Conservation (phyloP, 257 asterid genomes). For the Nicotiana otophora region DNA sequence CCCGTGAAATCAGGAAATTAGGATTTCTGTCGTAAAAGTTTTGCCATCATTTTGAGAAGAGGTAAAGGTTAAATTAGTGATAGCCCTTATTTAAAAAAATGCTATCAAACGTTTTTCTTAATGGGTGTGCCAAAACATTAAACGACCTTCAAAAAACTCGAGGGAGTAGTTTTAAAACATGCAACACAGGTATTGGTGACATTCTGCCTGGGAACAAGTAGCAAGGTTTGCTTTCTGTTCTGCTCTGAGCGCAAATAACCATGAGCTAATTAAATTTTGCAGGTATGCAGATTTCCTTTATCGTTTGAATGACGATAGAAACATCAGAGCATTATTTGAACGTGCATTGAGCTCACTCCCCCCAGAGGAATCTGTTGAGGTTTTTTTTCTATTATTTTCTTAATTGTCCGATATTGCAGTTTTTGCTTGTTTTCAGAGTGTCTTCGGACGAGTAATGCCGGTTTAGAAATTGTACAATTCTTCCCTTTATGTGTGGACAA, state of each 20-base stretch:
- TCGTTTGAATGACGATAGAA: conserved; percentile 92
- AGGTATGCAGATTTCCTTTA: conserved; percentile 95
- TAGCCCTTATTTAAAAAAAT: no score
- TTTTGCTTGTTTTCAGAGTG: background rate
- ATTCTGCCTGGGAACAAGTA: background rate
- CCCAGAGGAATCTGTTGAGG: conserved; percentile 94
- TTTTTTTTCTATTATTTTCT: conserved; percentile 14
- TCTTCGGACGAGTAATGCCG: conserved; percentile 5
- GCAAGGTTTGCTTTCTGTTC: background rate
- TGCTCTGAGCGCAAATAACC: background rate
- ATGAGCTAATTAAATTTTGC: conserved; percentile 27
- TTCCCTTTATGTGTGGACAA: background rate
- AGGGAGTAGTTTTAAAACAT: background rate
- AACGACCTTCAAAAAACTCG: no score
- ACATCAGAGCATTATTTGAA: conserved; percentile 94
- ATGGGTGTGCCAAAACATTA: no score
- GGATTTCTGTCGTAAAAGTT: background rate
- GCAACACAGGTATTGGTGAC: background rate
- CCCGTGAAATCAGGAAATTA: conserved; percentile 5
- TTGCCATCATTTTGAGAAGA: no score
- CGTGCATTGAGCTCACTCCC: conserved; percentile 93
- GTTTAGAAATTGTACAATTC: background rate
- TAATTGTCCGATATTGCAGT: background rate
- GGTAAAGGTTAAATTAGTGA: no score
- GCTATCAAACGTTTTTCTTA: no score